A percentile compares a stretch with the other conserved stretches of the same genome.
phyloP scores from a whole-genome alignment of 2,329 filamentous ascomycete genomes.

The Erysiphe neolycopersici region DNA sequence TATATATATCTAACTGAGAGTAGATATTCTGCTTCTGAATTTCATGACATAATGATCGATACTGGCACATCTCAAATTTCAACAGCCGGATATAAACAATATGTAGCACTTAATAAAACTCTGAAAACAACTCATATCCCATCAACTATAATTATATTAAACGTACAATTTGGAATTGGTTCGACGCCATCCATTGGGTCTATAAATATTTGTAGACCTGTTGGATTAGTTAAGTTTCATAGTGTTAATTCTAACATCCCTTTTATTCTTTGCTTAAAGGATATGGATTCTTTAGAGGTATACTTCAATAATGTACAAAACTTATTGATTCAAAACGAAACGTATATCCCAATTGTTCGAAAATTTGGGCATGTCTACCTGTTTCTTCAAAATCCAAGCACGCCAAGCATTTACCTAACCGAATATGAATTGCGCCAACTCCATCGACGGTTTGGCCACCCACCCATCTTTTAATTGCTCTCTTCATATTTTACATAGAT shows the following conservation, averaged over 20 bases:
- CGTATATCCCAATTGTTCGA: not conserved
- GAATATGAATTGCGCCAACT: too few species aligned
- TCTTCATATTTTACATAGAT: too few species aligned
- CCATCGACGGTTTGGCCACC: too few species aligned
- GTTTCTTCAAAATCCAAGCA: too few species aligned
- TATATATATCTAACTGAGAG: not conserved
- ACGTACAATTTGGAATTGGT: not conserved
- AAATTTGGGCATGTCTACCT: too few species aligned
- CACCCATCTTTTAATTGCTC: too few species aligned
- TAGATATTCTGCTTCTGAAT: not conserved
- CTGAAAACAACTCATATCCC: not conserved
- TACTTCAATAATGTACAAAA: not conserved
- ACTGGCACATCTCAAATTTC: not conserved
- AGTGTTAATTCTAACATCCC: not conserved
- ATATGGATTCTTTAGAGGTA: not conserved
- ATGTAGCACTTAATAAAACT: not conserved
- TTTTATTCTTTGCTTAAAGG: not conserved
- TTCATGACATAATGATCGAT: not conserved
- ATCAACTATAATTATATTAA: not conserved
- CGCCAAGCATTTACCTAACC: too few species aligned
- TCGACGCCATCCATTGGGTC: not conserved
- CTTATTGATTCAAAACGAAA: not conserved
- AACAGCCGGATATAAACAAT: not conserved
- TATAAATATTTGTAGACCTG: not conserved
- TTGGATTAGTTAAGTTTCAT: not conserved